Conservation (phyloP, 345 rosid species). For the Microcos paniculata region DNA sequence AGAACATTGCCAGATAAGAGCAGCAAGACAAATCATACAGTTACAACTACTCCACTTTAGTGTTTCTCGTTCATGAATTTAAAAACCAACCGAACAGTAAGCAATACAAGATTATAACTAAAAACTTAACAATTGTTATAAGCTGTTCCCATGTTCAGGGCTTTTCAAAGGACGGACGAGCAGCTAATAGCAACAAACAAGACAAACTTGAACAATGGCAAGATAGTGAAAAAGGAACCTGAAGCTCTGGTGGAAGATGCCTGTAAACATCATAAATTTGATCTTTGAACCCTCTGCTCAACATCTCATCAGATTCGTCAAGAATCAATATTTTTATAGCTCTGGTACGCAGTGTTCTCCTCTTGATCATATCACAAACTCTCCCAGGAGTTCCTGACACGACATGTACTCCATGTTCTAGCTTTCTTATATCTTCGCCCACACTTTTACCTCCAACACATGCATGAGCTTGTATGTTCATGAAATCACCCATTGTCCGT, state of each 20-base stretch:
- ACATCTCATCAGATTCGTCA: conserved; percentile 98
- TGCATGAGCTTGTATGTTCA: conserved; percentile 79
- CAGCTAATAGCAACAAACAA: neutral
- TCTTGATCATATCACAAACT: conserved; percentile 98
- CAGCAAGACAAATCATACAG: neutral
- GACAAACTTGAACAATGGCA: neutral
- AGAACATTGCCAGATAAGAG: neutral
- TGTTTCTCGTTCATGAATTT: neutral
- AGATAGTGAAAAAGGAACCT: conserved; percentile 41
- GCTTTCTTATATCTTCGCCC: conserved; percentile 93
- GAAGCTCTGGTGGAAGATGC: conserved; percentile 97
- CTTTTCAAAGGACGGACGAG: neutral
- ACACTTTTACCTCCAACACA: conserved; percentile 96
- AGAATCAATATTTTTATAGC: conserved; percentile 53
- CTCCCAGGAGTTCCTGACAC: conserved; percentile 99
- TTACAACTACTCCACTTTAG: neutral
- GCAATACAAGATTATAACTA: neutral
- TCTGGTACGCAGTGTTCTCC: conserved; percentile 91
- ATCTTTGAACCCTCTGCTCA: conserved; percentile 99
- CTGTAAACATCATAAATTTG: conserved; percentile 94
- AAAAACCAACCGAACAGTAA: neutral
- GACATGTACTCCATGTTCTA: conserved; percentile 49
- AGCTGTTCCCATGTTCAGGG: neutral
- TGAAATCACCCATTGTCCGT: conserved; percentile 65
- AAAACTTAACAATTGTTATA: neutral